Evolutionary conservation across 2,329 filamentous ascomycete genomes (phyloP).

Genomic region (Amauroascus verrucosus): DNA sequence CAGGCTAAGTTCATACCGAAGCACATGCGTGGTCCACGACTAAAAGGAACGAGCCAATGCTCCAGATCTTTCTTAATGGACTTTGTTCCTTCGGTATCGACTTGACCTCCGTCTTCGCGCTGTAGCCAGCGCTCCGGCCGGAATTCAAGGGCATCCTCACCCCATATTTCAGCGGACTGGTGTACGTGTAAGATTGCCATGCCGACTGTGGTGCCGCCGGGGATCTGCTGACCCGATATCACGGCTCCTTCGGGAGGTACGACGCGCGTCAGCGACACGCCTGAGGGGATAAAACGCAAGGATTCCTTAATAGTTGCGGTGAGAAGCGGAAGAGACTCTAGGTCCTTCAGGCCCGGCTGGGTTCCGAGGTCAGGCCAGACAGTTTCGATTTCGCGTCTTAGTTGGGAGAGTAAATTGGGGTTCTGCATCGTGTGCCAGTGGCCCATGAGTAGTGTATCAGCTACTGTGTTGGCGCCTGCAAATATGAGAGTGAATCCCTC

Average conservation of each 20-base stretch:
- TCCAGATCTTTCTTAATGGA: slow-evolving; percentile 13
- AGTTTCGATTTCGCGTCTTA: not conserved
- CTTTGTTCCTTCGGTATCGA: not conserved
- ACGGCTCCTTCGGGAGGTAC: slow-evolving; percentile 14
- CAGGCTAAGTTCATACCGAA: slow-evolving; percentile 30
- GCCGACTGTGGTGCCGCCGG: slow-evolving; percentile 3
- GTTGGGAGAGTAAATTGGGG: not conserved
- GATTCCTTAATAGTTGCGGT: slow-evolving; percentile 2
- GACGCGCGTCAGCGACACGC: slow-evolving; percentile 5
- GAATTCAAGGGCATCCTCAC: slow-evolving; percentile 19
- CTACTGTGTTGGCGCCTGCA: not conserved
- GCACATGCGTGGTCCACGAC: slow-evolving; percentile 34
- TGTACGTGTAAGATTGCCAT: slow-evolving; percentile 12
- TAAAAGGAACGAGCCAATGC: slow-evolving; percentile 28
- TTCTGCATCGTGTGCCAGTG: not conserved
- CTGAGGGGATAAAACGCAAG: not conserved
- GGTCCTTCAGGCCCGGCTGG: not conserved
- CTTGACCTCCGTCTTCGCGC: too few relatives aligned
- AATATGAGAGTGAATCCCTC: not conserved
- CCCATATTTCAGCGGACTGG: slow-evolving; percentile 20
- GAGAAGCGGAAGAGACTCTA: not conserved
- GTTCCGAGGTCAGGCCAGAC: not conserved
- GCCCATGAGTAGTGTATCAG: not conserved
- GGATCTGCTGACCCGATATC: slow-evolving; percentile 17
- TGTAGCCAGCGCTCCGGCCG: slow-evolving; percentile 20